Evolutionary conservation across 2,329 filamentous ascomycete genomes (phyloP).

Genomic region (Plenodomus lindquistii): DNA sequence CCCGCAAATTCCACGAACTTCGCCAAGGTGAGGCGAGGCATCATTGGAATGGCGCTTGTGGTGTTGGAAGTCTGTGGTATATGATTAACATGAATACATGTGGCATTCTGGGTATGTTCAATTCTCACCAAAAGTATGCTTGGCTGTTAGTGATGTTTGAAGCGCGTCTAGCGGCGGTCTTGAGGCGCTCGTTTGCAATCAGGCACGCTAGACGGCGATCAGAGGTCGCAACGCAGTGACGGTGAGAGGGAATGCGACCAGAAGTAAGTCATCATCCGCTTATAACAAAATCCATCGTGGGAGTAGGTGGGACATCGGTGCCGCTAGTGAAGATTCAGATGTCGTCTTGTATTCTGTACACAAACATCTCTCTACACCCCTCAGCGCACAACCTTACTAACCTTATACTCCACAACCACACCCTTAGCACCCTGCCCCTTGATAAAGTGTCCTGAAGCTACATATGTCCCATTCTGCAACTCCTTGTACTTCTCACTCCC

Average conservation of each 20-base stretch:
- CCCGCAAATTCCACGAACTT: background rate
- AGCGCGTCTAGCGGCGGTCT: no score
- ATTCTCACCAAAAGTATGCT: no score
- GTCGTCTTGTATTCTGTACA: background rate
- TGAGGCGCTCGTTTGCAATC: no score
- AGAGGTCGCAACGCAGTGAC: no score
- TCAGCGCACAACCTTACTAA: slow-evolving; percentile 28
- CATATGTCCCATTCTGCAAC: slow-evolving; percentile 34
- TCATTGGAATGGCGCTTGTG: background rate
- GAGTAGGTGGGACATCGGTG: no score
- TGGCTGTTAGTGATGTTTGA: no score
- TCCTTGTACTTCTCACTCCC: slow-evolving; percentile 33
- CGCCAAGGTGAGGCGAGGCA: background rate
- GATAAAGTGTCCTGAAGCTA: slow-evolving; percentile 36
- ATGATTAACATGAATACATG: no score
- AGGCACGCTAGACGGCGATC: background rate
- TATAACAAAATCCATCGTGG: no score
- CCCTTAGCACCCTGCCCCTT: slow-evolving; percentile 21
- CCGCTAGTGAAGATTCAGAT: no score
- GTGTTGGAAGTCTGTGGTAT: no score
- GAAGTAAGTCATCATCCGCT: no score
- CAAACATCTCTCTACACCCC: background rate
- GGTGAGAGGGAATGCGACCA: background rate
- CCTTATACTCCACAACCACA: slow-evolving; percentile 38
- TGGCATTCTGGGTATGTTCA: no score